phyloP scores from a whole-genome alignment of 1,284 basidiomycete genomes.

The Ustilago trichophora region DNA sequence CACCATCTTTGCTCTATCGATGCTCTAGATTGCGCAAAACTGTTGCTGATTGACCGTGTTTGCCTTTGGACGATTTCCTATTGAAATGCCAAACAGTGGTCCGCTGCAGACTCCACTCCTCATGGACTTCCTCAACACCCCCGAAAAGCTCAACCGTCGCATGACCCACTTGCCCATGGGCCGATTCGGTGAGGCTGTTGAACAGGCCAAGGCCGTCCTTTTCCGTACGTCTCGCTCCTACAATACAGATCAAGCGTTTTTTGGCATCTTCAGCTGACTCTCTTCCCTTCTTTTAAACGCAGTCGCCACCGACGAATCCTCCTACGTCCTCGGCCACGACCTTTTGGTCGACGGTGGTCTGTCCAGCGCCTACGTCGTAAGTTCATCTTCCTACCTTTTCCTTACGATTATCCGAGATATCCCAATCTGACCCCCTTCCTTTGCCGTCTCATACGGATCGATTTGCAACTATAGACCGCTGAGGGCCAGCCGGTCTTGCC shows the following conservation, averaged over 20 bases:
- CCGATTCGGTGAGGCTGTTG: slow-evolving; percentile 93
- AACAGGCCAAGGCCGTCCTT: slow-evolving; percentile 87
- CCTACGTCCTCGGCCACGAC: slow-evolving; percentile 69
- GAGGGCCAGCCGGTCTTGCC: slow-evolving; percentile 44
- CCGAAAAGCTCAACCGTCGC: slow-evolving; percentile 90
- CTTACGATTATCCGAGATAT: too few relatives aligned
- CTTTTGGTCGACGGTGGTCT: slow-evolving; percentile 45
- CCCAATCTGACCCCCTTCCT: background rate
- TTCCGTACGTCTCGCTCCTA: slow-evolving; percentile 74
- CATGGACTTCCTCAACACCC: slow-evolving; percentile 98
- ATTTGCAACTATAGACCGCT: slow-evolving; percentile 21
- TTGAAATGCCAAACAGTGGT: slow-evolving; percentile 70
- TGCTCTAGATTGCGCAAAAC: too few relatives aligned
- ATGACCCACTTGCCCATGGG: slow-evolving; percentile 94
- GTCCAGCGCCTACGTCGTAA: slow-evolving; percentile 41
- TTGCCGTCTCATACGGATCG: background rate
- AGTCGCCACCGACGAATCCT: slow-evolving; percentile 72
- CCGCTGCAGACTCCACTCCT: slow-evolving; percentile 75
- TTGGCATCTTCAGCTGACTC: background rate
- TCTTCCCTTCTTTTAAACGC: background rate
- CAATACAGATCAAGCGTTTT: too few relatives aligned
- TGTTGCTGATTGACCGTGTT: too few relatives aligned
- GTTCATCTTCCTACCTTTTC: background rate
- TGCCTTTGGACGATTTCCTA: background rate
- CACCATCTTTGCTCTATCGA: too few relatives aligned